phyloP scores from a whole-genome alignment of 179 eudicot genomes.

The Sideroxylon spinosum region DNA sequence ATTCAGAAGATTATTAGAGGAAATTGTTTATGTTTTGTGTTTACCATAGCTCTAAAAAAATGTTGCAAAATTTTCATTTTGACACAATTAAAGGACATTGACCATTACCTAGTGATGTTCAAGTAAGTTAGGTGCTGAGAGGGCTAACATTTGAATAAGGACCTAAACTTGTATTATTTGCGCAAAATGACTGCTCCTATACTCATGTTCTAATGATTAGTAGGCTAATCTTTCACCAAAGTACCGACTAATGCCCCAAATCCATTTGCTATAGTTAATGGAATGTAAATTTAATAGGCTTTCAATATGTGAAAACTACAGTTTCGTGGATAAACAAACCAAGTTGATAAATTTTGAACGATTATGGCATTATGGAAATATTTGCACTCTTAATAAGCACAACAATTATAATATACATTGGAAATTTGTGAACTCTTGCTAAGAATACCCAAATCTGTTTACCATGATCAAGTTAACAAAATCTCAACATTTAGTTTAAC shows the following conservation, averaged over 20 bases:
- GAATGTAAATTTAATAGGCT: neutral
- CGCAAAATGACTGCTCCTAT: neutral
- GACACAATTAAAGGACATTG: neutral
- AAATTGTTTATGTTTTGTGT: neutral
- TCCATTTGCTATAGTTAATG: neutral
- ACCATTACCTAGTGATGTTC: neutral
- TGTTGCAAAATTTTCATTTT: neutral
- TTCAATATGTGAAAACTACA: neutral
- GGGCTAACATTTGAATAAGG: neutral
- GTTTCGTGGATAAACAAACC: neutral
- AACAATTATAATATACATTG: too few species aligned
- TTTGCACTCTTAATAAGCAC: neutral
- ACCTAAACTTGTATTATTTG: neutral
- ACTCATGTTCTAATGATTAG: neutral
- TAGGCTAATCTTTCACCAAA: neutral
- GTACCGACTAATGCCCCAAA: neutral
- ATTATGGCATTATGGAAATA: neutral
- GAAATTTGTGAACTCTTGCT: too few species aligned
- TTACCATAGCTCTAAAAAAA: neutral
- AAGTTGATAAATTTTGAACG: neutral
- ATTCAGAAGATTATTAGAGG: conserved; percentile 5
- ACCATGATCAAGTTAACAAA: neutral
- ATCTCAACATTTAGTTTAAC: neutral
- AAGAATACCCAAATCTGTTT: neutral
- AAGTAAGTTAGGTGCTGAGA: neutral